Evolutionary conservation across 305 asterid genomes (phyloP).

Genomic region (Salvia sclarea): DNA sequence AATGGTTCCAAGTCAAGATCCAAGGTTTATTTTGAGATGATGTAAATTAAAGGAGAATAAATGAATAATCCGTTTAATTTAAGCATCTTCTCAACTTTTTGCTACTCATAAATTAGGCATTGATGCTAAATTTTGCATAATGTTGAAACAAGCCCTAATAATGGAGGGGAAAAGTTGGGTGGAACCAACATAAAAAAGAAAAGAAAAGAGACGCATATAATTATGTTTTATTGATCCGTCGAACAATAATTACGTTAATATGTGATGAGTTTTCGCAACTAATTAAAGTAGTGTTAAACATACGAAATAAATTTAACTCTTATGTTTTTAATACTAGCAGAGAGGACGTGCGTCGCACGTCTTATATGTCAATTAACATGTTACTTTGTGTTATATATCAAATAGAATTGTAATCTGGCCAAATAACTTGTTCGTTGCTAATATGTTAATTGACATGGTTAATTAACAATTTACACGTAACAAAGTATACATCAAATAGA

Average conservation of each 20-base stretch:
- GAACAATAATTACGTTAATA: background rate
- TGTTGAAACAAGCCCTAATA: constrained; percentile 27
- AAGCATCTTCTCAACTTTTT: constrained; percentile 28
- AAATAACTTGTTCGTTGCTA: too few relatives aligned
- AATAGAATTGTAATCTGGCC: too few relatives aligned
- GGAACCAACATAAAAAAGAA: too few relatives aligned
- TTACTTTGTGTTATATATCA: too few relatives aligned
- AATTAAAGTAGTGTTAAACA: background rate
- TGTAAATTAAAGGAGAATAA: constrained; percentile 34
- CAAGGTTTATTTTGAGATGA: constrained; percentile 29
- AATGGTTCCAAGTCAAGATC: constrained; percentile 29
- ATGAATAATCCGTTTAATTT: background rate
- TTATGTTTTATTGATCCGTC: background rate
- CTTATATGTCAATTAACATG: too few relatives aligned
- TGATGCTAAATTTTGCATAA: constrained; percentile 23
- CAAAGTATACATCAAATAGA: too few relatives aligned
- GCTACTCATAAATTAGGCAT: constrained; percentile 31
- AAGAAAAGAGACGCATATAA: background rate
- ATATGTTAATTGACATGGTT: too few relatives aligned
- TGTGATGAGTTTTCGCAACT: background rate
- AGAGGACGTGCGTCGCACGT: too few relatives aligned
- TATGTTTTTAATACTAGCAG: too few relatives aligned
- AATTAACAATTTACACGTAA: too few relatives aligned
- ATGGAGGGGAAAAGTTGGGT: constrained; percentile 3
- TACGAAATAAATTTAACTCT: too few relatives aligned